Percentiles rank a stretch among this genome's conserved stretches.
Conservation (phyloP, 495 filamentous ascomycete genomes). For the Penicillium lividum region DNA sequence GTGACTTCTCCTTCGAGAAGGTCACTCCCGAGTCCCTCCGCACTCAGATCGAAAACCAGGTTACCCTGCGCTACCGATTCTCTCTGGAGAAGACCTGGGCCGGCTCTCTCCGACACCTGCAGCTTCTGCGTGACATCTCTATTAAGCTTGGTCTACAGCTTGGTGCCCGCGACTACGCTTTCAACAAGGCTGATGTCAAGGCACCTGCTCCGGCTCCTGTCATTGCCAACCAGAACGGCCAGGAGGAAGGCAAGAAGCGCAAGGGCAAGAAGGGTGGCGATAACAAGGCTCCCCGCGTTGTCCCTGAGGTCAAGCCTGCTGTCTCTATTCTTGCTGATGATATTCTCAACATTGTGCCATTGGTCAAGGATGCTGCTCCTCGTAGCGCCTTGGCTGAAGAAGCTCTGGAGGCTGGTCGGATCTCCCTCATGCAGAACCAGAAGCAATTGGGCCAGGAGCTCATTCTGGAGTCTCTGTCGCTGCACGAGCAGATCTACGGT, state of each 20-base stretch:
- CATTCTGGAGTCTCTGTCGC: slow-evolving; percentile 87
- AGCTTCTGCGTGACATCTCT: slow-evolving; percentile 84
- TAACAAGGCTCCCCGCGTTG: slow-evolving; percentile 51
- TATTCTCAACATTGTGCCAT: slow-evolving; percentile 84
- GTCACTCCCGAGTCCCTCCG: slow-evolving; percentile 71
- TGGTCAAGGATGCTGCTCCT: slow-evolving; percentile 91
- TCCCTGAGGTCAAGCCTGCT: slow-evolving; percentile 38
- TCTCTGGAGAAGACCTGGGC: slow-evolving; percentile 68
- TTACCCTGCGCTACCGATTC: slow-evolving; percentile 72
- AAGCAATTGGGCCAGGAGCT: slow-evolving; percentile 96
- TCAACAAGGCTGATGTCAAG: slow-evolving; percentile 52
- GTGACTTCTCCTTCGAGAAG: slow-evolving; percentile 78
- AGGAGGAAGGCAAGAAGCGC: slow-evolving; percentile 70
- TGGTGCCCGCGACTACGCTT: slow-evolving; percentile 77
- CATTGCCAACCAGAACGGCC: slow-evolving; percentile 31
- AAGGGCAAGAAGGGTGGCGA: slow-evolving; percentile 66
- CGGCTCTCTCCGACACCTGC: slow-evolving; percentile 65
- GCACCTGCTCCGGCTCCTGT: slow-evolving; percentile 29
- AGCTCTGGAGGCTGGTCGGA: slow-evolving; percentile 89
- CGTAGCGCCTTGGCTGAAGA: slow-evolving; percentile 90
- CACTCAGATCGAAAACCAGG: slow-evolving; percentile 69
- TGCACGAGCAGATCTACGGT: slow-evolving; percentile 99
- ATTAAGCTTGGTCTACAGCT: slow-evolving; percentile 92
- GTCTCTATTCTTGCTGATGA: slow-evolving; percentile 77
- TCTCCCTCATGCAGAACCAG: slow-evolving; percentile 91